Conservation (phyloP, 148 eudicot species). For the Vaccinium vitisidaea region DNA sequence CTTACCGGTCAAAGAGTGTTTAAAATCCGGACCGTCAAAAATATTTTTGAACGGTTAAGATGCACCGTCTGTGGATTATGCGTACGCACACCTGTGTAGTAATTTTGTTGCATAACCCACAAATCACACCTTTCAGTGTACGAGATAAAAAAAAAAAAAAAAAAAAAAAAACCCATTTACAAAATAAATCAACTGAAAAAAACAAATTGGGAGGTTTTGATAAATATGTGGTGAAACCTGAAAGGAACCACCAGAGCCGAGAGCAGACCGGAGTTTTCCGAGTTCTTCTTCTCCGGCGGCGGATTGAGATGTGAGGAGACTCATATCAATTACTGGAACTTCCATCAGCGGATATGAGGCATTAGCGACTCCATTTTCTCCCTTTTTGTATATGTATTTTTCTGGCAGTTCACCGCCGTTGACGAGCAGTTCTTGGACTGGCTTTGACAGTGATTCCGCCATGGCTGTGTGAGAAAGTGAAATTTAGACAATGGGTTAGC, state of each 20-base stretch:
- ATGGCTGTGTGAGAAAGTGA: neutral
- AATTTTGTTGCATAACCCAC: neutral
- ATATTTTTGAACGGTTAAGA: no score
- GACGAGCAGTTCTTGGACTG: slow-evolving; percentile 36
- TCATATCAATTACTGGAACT: slow-evolving; percentile 42
- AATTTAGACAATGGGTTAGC: neutral
- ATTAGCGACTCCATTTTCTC: slow-evolving; percentile 10
- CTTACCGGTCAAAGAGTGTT: no score
- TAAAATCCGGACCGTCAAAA: no score
- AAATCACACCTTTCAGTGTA: neutral
- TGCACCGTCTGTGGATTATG: no score
- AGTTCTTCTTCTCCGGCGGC: slow-evolving; percentile 27
- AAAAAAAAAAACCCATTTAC: neutral
- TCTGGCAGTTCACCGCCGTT: slow-evolving; percentile 27
- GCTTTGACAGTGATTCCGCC: slow-evolving; percentile 22
- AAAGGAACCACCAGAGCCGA: slow-evolving; percentile 51
- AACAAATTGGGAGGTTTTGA: neutral
- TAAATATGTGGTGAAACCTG: slow-evolving; percentile 31
- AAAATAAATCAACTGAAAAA: neutral
- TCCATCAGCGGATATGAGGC: slow-evolving; percentile 16
- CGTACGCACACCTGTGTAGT: no score
- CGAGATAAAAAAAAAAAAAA: no score
- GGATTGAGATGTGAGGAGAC: slow-evolving; percentile 29
- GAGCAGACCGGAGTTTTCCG: slow-evolving; percentile 42
- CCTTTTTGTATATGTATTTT: slow-evolving; percentile 27